Evolutionary conservation across 2,329 filamentous ascomycete species (phyloP), one percentile per base, ranked within the genome.

Genomic region (Ophiostoma novo-ulmi): DNA sequence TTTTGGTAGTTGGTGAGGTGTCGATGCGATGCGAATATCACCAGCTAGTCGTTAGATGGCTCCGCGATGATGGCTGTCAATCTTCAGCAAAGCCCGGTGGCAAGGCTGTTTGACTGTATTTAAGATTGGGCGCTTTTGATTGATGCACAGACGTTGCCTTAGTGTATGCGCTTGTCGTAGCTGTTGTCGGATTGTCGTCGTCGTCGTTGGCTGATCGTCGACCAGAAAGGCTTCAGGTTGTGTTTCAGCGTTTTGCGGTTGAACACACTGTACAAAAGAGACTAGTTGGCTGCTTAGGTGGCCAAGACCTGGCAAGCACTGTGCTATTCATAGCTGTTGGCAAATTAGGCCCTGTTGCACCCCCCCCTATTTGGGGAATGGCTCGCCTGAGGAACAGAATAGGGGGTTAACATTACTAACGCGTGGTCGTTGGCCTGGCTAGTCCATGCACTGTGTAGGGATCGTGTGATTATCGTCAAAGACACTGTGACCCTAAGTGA

Each of bases 401-500:
- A 63, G 22, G 58, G 55, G 58, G 58, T 63, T 63, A 63, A 35
- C 58, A 63, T 20, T 63, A 63, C 58, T 36, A 63, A 63, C 58
- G 14, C 58, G 13, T 63, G 26, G 58, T 14, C 26, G 26, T 26
- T 48, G 44, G 44, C 11, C 44, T 48, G 44, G 39, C 39, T 6
- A 58, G 52, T 8, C n/a, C 22, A 13, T 13, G n/a, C 52, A 63
- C 58, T 63, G 58, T 63, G 58, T 63, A 20, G 3, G 35, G 1
- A 69, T 52, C n/a, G 70, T 69, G 44, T 22, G 1, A 64, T 20
- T 36, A 5, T 8, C 35, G 7, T 5, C 20, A 36, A 17, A 20
- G 58, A 48, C 69, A 70, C 69, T 67, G 44, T 65, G 35, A 31
- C 11, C n/a, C 17, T 41, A 20, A 22, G 26, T 36, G 63, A 39